Base-by-base conservation (phyloP, 805 yeast genomes). In the Starmerella sirachaensis region DNA sequence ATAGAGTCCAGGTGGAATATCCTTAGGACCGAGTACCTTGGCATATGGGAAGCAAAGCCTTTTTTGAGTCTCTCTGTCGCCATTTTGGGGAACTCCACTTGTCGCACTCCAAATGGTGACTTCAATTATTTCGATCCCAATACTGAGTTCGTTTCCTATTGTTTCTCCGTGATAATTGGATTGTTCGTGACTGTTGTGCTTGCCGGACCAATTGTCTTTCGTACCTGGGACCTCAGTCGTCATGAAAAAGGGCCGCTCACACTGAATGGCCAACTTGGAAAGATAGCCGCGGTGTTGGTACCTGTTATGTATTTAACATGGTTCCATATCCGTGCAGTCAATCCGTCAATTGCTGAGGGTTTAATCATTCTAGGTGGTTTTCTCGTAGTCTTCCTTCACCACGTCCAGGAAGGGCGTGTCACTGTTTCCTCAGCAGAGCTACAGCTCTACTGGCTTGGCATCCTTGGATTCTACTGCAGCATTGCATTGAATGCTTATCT, bases 391-490 rank as follows among this genome's bases (percentile, higher is more conserved):
- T 14, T 32, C 13, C 34, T 46, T 11, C 46, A 45, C 18, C 23
- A 19, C 27, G 41, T 46, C n/a, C 51, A 51, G 37, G 55, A 51
- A 29, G 55, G 55, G 28, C 45, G 53, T 7, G 52, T 50, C 1
- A 28, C 30, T 9, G 53, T 51, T 1, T 40, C 46, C 35, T 27
- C 42, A 14, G 26, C 48, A 9, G 53, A 49, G 25, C 21, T 49
- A 7, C 43, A 50, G 9, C 31, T 49, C 10, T 51, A 49, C 42
- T 51, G 54, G 54, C 24, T 37, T 10, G 40, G 37, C 4, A 30
- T 42, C 35, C 23, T 38, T 7, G 32, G 40, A 8, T 40, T 45
- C 12, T 38, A 46, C n/a, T 10, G 29, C 8, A 23, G 46, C 9
- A 27, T 33, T 5, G 48, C 52, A 2, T 16, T 49, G 2, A 47